A percentile compares a stretch with the other conserved stretches of the same genome.
These are phyloP conservation scores for Cyberlindnera misumaiensis DNA, from an alignment of 805 yeast genomes.

Conservation along the genomic window DNA sequence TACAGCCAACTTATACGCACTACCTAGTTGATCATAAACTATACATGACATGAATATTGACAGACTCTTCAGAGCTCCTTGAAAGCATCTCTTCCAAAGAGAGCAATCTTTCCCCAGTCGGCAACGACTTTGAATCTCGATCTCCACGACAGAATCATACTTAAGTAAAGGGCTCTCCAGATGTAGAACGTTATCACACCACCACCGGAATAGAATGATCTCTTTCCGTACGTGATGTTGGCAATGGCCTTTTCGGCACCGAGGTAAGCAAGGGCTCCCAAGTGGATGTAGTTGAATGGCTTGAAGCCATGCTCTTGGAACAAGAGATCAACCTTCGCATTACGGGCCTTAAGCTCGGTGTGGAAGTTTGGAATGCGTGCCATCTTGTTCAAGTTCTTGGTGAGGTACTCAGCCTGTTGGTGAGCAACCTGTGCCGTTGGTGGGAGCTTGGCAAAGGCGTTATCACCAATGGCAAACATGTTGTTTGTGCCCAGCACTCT, in stretches of 20 bases:
- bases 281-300: conserved; percentile 78
- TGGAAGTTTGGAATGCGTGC: conserved; percentile 33
- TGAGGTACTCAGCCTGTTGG: conserved; percentile 84
- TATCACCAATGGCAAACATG: conserved; percentile 88
- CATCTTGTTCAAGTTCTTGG: conserved; percentile 59
- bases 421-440: conserved; percentile 98
- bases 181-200: conserved; percentile 83
- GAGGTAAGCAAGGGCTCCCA: conserved; percentile 88
- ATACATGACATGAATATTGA: not conserved
- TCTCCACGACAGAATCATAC: conserved; percentile 83
- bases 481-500: conserved; percentile 78
- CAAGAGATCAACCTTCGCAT: conserved; percentile 33
- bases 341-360: conserved; percentile 27
- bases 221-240: conserved; percentile 72
- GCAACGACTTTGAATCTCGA: conserved; percentile 79
- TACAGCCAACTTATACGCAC: not conserved
- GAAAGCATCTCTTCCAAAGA: conserved; percentile 91
- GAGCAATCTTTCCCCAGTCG: conserved; percentile 83
- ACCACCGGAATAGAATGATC: conserved; percentile 78
- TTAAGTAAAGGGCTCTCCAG: conserved; percentile 89
- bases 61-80: conserved; percentile 49
- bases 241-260: conserved; percentile 95
- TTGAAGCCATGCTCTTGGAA: conserved; percentile 42
- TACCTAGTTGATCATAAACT: not conserved
- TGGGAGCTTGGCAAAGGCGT: conserved; percentile 81